phyloP scores from a whole-genome alignment of 345 rosid genomes.

The Heritiera littoralis region DNA sequence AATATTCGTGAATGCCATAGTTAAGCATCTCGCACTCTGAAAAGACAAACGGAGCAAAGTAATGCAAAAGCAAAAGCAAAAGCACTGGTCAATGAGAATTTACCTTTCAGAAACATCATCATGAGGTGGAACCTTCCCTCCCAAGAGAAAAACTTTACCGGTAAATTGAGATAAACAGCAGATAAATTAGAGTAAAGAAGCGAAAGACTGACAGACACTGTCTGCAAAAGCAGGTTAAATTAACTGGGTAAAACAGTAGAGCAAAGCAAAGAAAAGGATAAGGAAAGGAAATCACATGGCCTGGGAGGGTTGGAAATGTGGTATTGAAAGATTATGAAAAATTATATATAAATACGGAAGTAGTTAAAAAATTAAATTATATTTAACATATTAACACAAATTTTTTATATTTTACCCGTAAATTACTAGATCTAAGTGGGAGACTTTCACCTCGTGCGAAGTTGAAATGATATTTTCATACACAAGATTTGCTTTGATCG shows the following conservation, averaged over 20 bases:
- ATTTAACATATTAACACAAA: no score
- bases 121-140: conserved; percentile 29
- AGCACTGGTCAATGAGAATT: conserved; percentile 15
- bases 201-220: not conserved
- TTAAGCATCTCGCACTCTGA: not conserved
- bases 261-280: not conserved
- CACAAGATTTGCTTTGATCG: conserved; percentile 29
- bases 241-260: not conserved
- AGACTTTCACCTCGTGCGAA: conserved; percentile 30
- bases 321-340: no score
- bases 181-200: conserved; percentile 9
- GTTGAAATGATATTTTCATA: conserved; percentile 31
- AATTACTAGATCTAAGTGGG: no score
- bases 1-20: not conserved
- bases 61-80: not conserved
- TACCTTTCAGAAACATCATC: conserved; percentile 25
- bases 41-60: not conserved
- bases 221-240: conserved; percentile 27
- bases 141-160: not conserved
- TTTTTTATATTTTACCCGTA: no score
- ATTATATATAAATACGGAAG: no score
- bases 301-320: no score
- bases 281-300: conserved; percentile 25
- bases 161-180: not conserved
- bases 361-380: no score